Base-by-base conservation (phyloP, 805 yeast species). In the Ogataea nakhonphanomensis region DNA sequence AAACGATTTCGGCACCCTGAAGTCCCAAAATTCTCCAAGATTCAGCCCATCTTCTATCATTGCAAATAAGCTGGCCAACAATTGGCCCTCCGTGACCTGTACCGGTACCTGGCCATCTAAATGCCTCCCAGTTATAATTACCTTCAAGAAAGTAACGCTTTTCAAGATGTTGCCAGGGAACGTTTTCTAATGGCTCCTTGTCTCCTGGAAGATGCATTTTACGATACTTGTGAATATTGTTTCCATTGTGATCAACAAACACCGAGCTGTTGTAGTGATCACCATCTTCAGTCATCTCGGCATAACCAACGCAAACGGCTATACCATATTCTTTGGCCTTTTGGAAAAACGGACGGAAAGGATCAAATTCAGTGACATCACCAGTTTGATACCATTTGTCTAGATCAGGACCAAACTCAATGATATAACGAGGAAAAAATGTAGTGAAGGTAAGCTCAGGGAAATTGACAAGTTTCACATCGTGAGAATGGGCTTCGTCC, bases 21-120 rank as follows among this genome's bases (percentile, higher is more conserved):
- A 65, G 48, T 8, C 65, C 68, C 33, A 63, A 61, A 22, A 48
- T 40, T 48, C 67, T 55, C 69, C 69, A 65, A 9, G 67, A 60
- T 40, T 64, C 69, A 7, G 67, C 61, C 69, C 69, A 64, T 47
- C 69, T 57, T 49, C 69, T 56, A 44, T 64, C 69, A 36, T 65
- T 65, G 49, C 69, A 64, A 25, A 65, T 65, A 41, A 65, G 46
- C 55, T 62, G 63, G 24, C 69, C 68, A 21, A 59, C 46, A 23
- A 62, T 62, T 14, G 63, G 59, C 35, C 64, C 67, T 12, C 50
- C 50, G 12, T 43, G 29, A 6, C 50, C 50, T 8, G 63, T 57
- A 54, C 64, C 60, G 7, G 62, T 61, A n/a, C 64, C 64, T 20
- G 62, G 46, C 22, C 65, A 48, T 37, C 59, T 51, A 40, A 61